Conservation (phyloP, 352 stramenopile genomes). For the Phytophthora cryptogea region DNA sequence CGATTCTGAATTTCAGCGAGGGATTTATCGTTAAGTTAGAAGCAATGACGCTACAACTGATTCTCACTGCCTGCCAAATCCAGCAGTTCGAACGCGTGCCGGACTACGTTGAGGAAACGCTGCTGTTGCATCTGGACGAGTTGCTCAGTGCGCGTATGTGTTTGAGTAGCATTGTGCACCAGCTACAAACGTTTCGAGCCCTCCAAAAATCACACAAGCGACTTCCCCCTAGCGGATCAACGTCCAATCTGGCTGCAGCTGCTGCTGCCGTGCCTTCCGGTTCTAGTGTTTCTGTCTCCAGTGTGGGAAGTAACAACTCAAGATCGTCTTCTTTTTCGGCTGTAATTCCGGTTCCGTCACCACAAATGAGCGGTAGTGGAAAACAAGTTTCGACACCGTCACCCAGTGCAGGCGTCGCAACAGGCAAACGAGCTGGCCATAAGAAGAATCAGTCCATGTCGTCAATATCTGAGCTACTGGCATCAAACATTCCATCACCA, state of each 20-base stretch:
- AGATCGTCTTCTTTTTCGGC: constrained; percentile 48
- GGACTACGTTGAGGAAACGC: constrained; percentile 72
- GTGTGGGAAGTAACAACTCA: constrained; percentile 40
- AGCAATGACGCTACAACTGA: constrained; percentile 67
- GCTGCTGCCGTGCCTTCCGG: constrained; percentile 22
- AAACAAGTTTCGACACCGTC: constrained; percentile 42
- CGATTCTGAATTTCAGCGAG: constrained; percentile 85
- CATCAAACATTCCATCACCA: constrained; percentile 53
- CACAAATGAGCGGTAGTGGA: constrained; percentile 39
- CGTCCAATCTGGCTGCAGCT: constrained; percentile 30
- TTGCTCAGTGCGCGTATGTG: constrained; percentile 76
- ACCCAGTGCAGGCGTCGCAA: constrained; percentile 27
- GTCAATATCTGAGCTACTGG: constrained; percentile 83
- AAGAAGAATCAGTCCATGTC: constrained; percentile 92
- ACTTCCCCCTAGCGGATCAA: constrained; percentile 35
- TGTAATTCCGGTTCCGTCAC: constrained; percentile 27
- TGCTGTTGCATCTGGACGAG: constrained; percentile 73
- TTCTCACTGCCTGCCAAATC: constrained; percentile 75
- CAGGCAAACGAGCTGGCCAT: constrained; percentile 70
- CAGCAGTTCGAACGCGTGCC: constrained; percentile 78
- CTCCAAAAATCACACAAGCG: constrained; percentile 50
- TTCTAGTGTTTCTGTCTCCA: constrained; percentile 37
- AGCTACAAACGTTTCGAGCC: constrained; percentile 70
- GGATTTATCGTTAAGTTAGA: constrained; percentile 74
- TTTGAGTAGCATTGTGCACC: constrained; percentile 72